Evolutionary conservation across 2,329 filamentous ascomycete species (phyloP).

Genomic region (Ophiostoma ips): DNA sequence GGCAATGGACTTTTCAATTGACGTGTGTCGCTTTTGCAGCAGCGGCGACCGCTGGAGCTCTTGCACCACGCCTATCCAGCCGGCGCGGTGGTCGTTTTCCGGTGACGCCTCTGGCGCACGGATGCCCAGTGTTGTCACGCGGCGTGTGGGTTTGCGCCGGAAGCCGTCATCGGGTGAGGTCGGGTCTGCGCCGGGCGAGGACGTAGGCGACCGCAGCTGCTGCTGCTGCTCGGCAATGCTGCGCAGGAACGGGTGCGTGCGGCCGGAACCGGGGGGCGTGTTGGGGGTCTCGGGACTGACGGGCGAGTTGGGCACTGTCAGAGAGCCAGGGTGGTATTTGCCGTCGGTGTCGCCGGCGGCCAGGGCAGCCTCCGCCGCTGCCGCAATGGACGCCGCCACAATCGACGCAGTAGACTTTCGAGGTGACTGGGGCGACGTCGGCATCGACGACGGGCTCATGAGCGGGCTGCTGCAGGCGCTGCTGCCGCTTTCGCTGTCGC

Average conservation of each 20-base stretch:
- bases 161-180: slow-evolving; percentile 17
- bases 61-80: slow-evolving; percentile 50
- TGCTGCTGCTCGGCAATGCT: neutral
- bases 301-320: neutral
- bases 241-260: slow-evolving; percentile 5
- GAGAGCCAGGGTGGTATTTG: slow-evolving; percentile 1
- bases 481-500: slow-evolving; percentile 1
- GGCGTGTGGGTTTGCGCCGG: slow-evolving; percentile 32
- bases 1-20: slow-evolving; percentile 42
- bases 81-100: slow-evolving; percentile 33
- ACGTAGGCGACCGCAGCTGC: slow-evolving; percentile 1
- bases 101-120: slow-evolving; percentile 26
- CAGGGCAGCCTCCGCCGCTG: slow-evolving; percentile 6
- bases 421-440: slow-evolving; percentile 15
- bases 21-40: slow-evolving; percentile 48
- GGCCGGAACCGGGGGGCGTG: slow-evolving; percentile 1
- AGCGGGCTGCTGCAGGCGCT: slow-evolving; percentile 6
- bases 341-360: slow-evolving; percentile 3
- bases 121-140: slow-evolving; percentile 37
- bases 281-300: neutral
- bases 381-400: slow-evolving; percentile 7
- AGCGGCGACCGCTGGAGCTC: slow-evolving; percentile 47
- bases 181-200: slow-evolving; percentile 12
- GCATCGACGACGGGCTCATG: slow-evolving; percentile 5
- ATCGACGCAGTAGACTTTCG: slow-evolving; percentile 18